Conservation (phyloP, 257 asterid species). For the Primulina tabacum region DNA sequence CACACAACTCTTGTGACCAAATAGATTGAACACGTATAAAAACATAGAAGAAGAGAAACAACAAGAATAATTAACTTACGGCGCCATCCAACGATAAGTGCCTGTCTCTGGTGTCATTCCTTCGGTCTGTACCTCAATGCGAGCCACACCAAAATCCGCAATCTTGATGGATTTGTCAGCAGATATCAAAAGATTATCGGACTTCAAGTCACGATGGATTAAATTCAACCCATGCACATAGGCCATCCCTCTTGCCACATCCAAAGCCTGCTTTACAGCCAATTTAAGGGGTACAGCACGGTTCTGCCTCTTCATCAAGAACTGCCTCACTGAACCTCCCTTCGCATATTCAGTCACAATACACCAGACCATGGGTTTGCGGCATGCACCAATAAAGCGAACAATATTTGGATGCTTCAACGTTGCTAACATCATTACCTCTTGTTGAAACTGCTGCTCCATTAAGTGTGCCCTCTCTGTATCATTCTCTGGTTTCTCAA, state of each 20-base stretch:
- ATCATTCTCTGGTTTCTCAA: constrained; percentile 64
- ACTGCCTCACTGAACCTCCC: constrained; percentile 36
- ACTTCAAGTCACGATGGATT: constrained; percentile 35
- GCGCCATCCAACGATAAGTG: constrained; percentile 80
- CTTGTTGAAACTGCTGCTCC: constrained; percentile 73
- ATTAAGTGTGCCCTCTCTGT: constrained; percentile 74
- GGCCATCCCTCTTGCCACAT: constrained; percentile 61
- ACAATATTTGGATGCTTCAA: constrained; percentile 82
- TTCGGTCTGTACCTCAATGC: constrained; percentile 39
- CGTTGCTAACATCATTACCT: constrained; percentile 63
- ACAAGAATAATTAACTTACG: constrained; percentile 55
- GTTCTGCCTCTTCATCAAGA: constrained; percentile 30
- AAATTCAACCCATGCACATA: constrained; percentile 32
- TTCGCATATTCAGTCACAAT: constrained; percentile 37
- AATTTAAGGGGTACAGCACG: constrained; percentile 32
- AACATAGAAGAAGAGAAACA: constrained; percentile 10
- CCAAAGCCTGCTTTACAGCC: constrained; percentile 64
- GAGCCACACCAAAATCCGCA: constrained; percentile 37
- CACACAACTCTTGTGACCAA: constrained; percentile 11
- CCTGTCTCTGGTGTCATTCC: constrained; percentile 46
- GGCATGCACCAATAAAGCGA: constrained; percentile 90
- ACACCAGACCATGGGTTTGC: constrained; percentile 91
- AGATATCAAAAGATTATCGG: constrained; percentile 34
- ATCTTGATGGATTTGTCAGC: constrained; percentile 33
- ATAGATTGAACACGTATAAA: not conserved